Conservation (phyloP, 345 rosid genomes). For the Pseudoturritis turrita region DNA sequence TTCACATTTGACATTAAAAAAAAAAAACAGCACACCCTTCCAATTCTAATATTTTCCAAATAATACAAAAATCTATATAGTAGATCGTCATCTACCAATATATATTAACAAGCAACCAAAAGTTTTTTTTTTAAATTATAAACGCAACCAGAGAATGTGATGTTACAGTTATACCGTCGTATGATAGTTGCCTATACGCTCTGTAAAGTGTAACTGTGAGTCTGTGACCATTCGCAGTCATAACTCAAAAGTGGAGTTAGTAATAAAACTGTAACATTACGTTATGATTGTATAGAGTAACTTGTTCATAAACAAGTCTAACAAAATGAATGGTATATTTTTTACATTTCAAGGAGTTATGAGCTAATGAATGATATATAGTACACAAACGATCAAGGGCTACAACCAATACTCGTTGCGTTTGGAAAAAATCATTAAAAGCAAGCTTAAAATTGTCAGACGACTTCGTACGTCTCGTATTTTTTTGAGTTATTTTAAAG, state of each 20-base stretch:
- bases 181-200: background rate
- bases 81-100: background rate
- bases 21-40: background rate
- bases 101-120: background rate
- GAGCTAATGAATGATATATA: background rate
- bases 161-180: background rate
- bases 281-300: background rate
- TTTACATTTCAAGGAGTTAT: background rate
- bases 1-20: background rate
- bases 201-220: background rate
- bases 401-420: background rate
- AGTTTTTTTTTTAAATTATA: background rate
- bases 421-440: background rate
- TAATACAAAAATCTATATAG: background rate
- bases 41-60: background rate
- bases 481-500: background rate
- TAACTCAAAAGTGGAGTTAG: too few relatives aligned
- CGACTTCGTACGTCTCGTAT: background rate
- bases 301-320: too few relatives aligned
- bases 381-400: background rate
- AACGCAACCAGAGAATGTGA: background rate
- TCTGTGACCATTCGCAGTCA: background rate
- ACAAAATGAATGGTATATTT: background rate
- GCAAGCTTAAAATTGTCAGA: background rate
- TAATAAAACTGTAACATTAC: background rate